Conservation (phyloP, 2,329 filamentous ascomycete species). For the Cordyceps cicadae region DNA sequence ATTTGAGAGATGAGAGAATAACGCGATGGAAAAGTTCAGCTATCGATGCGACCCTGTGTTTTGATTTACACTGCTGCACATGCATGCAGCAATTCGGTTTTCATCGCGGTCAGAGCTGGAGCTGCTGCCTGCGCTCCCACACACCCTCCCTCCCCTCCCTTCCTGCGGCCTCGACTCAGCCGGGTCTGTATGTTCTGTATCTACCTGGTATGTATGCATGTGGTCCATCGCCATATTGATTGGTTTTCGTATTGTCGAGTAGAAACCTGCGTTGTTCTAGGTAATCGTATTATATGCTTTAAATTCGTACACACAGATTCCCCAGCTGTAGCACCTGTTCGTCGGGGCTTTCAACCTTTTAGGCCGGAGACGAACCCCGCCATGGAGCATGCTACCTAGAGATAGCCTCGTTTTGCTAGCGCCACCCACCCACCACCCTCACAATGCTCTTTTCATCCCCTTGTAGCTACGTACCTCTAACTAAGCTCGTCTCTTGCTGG, state of each 20-base stretch:
- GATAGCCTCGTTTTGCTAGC: conserved; percentile 1
- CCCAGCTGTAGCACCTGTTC: not conserved
- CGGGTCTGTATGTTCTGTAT: too few relatives aligned
- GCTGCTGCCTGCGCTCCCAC: not conserved
- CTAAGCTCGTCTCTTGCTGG: not conserved
- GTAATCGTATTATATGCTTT: too few relatives aligned
- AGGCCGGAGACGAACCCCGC: not conserved
- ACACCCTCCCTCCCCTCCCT: too few relatives aligned
- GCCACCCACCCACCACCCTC: not conserved
- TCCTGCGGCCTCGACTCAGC: not conserved
- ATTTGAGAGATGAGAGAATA: not conserved
- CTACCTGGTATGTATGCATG: too few relatives aligned
- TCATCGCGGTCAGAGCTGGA: not conserved
- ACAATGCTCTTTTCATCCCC: not conserved
- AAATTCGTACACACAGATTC: not conserved
- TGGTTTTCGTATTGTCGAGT: too few relatives aligned
- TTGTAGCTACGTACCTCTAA: too few relatives aligned
- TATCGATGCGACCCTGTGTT: not conserved
- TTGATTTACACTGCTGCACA: not conserved
- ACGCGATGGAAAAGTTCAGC: not conserved
- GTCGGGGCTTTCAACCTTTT: not conserved
- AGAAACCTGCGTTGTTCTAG: not conserved
- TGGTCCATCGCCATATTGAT: too few relatives aligned
- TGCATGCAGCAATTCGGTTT: not conserved
- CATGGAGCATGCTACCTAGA: not conserved